Base-by-base conservation (phyloP, 2,329 filamentous ascomycete species). In the Knufia fluminis region DNA sequence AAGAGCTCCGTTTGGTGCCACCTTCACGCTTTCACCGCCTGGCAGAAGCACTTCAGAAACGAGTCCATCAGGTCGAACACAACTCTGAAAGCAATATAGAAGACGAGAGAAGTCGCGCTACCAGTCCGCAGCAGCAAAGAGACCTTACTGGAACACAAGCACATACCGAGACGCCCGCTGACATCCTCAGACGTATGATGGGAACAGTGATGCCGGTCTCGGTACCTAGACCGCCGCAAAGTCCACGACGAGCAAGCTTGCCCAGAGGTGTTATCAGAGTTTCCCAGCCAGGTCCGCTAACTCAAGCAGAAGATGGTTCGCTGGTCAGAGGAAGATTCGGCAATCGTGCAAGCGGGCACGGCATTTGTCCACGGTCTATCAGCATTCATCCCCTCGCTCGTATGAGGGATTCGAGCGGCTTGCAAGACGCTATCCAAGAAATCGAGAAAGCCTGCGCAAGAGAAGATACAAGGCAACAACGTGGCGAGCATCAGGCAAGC, bases 251-350 rank as follows among this genome's bases (percentile, higher is more conserved):
- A 33, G 38, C 46, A n/a, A 17, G 24, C 7, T 41, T 57, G 31
- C 57, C 55, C 10, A 46, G 42, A n/a, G 52, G 55, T 33, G 42
- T 59, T 3, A 45, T 44, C 20, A 54, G 33, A 10, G 31, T 48
- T 6, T 54, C 56, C 8, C 59, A 58, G 6, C 36, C 53, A 20
- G 59, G 57, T 26, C 54, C 60, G 16, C 59, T 68, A 49, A 61
- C 63, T 28, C 62, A 63, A 49, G 68, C 68, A 14, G 61, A 66
- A 20, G 68, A 71, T 58, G 68, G 67, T 12, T 70, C 68, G 9
- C 53, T 60, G 20, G 61, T 71, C 20, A 61, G 66, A 46, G 69
- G 68, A 19, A 61, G 65, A 24, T 71, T 70, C 28, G 66, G 64
- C 1, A 57, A 61, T 43, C 60, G 69, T 41, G 61, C 65, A 32